A percentile compares a stretch with the other conserved stretches of the same genome.
These are phyloP conservation scores for Funneliformis mosseae DNA, from an alignment of 192 early-diverging fungal genomes.

Conservation along the genomic window DNA sequence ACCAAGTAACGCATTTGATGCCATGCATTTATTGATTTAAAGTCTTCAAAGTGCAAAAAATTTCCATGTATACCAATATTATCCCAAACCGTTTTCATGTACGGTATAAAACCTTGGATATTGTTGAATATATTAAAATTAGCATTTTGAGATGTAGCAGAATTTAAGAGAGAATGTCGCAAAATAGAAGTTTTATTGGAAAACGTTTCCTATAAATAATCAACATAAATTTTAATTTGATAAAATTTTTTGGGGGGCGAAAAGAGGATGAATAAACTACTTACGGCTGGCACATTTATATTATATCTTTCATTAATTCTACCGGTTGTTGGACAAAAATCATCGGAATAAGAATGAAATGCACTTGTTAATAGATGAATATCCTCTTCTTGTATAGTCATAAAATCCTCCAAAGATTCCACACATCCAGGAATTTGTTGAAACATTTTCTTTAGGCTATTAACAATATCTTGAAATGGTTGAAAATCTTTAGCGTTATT, in stretches of 20 bases:
- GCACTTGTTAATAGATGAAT: slow-evolving; percentile 13
- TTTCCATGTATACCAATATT: neutral
- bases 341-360: neutral
- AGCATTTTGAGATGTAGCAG: neutral
- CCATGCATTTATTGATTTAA: slow-evolving; percentile 4
- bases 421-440: slow-evolving; percentile 1
- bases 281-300: neutral
- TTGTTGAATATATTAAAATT: too few species aligned
- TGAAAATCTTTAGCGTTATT: neutral
- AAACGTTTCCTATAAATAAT: neutral
- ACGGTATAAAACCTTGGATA: neutral
- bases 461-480: neutral
- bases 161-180: neutral
- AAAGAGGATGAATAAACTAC: neutral
- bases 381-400: neutral
- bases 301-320: neutral
- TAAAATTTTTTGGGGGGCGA: too few species aligned
- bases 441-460: slow-evolving; percentile 2
- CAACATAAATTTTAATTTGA: too few species aligned
- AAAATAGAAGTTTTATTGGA: neutral
- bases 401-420: neutral
- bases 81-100: slow-evolving; percentile 1
- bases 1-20: neutral
- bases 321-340: neutral
- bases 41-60: slow-evolving; percentile 11